phyloP scores from a whole-genome alignment of 345 rosid genomes.

The Citrus hindsii region DNA sequence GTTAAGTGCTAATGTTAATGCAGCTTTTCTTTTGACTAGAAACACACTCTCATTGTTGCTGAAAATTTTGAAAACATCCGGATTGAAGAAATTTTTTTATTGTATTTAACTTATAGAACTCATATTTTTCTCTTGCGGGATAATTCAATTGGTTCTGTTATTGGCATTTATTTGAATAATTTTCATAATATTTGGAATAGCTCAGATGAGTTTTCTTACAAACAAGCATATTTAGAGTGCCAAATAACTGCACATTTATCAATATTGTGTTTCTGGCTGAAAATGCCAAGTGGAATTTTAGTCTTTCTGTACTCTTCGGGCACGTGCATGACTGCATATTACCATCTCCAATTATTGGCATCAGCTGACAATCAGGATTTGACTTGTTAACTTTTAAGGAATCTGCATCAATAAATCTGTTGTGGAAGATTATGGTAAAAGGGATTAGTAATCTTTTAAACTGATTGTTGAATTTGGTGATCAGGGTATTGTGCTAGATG shows the following conservation, averaged over 20 bases:
- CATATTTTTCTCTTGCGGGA: not conserved
- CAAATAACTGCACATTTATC: not conserved
- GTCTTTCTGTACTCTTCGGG: not conserved
- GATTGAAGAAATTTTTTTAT: not conserved
- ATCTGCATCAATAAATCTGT: not conserved
- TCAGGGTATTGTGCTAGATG: constrained; percentile 76
- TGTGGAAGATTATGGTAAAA: not conserved
- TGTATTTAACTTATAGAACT: not conserved
- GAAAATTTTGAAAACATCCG: not conserved
- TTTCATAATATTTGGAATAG: not conserved
- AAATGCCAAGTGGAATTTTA: not conserved
- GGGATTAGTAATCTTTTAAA: not conserved
- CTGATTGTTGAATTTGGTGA: constrained; percentile 26
- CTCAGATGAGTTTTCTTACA: not conserved
- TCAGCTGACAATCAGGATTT: not conserved
- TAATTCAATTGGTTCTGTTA: not conserved
- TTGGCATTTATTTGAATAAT: not conserved
- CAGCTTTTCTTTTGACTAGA: not conserved
- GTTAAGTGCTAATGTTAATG: not conserved
- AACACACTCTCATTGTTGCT: not conserved
- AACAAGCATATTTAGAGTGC: not conserved
- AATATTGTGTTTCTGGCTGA: not conserved
- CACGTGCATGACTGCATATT: not conserved
- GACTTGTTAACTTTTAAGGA: not conserved
- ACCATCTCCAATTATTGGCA: not conserved